A percentile compares a stretch with the other conserved stretches of the same genome.
Conservation (phyloP, 768 basidiomycete species). For the Cystobasidium tubakii region DNA sequence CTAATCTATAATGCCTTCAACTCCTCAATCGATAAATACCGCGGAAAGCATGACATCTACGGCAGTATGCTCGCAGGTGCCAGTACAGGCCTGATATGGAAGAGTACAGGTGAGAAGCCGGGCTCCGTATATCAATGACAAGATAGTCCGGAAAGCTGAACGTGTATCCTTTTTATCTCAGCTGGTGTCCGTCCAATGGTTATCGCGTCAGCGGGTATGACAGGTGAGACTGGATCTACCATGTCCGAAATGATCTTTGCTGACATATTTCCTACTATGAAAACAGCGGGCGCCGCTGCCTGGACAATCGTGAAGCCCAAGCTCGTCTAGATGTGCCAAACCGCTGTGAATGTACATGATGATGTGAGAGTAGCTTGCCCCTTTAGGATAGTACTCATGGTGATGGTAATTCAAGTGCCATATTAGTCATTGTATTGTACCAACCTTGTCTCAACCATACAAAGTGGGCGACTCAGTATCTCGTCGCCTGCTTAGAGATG, state of each 20-base stretch:
- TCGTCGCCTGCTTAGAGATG: not conserved
- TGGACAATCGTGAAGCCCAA: constrained; percentile 94
- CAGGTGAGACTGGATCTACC: constrained; percentile 47
- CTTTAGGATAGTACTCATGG: no score
- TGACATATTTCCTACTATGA: not conserved
- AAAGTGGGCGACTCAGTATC: no score
- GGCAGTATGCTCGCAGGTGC: constrained; percentile 91
- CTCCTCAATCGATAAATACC: constrained; percentile 78
- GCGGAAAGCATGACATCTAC: constrained; percentile 83
- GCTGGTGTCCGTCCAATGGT: constrained; percentile 87
- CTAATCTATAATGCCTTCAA: constrained; percentile 94
- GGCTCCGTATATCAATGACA: not conserved
- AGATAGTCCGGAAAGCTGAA: not conserved
- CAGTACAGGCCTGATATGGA: constrained; percentile 82
- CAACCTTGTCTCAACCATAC: not conserved
- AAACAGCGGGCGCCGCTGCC: constrained; percentile 66
- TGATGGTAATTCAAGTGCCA: not conserved
- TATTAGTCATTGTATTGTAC: not conserved
- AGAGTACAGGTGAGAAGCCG: constrained; percentile 70
- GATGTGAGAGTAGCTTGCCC: no score
- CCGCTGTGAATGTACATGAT: no score
- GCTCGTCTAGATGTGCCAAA: constrained; percentile 55
- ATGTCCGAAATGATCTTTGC: not conserved
- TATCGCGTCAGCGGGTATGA: constrained; percentile 80
- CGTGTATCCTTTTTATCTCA: constrained; percentile 51